Evolutionary conservation across 2,329 filamentous ascomycete species (phyloP).

Genomic region (Clarireedia paspali): DNA sequence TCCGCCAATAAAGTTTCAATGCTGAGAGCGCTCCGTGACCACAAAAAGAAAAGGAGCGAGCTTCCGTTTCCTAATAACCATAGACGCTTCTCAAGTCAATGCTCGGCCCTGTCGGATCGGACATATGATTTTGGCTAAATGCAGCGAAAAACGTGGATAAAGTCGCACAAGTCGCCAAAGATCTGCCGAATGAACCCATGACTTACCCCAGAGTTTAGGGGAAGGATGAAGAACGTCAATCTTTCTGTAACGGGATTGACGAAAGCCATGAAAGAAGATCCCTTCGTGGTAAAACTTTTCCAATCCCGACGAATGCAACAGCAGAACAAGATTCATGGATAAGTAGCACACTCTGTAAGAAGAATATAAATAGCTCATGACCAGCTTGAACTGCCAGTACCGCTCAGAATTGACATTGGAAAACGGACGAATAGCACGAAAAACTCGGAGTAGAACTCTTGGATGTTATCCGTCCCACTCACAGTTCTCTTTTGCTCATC

Average conservation of each 20-base stretch:
- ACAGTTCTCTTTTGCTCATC: too few relatives aligned
- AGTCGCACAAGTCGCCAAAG: not conserved
- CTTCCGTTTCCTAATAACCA: not conserved
- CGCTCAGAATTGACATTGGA: too few relatives aligned
- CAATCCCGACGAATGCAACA: not conserved
- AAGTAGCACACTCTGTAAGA: not conserved
- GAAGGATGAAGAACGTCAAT: not conserved
- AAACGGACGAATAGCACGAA: too few relatives aligned
- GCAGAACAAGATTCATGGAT: not conserved
- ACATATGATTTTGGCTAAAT: conserved; percentile 1
- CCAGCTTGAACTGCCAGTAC: too few relatives aligned
- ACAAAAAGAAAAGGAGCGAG: not conserved
- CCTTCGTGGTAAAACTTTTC: conserved; percentile 1
- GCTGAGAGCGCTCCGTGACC: not conserved
- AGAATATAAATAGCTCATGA: too few relatives aligned
- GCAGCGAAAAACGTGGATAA: conserved; percentile 1
- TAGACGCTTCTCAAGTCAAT: not conserved
- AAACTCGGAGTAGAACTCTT: too few relatives aligned
- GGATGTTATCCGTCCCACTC: too few relatives aligned
- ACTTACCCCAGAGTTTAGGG: conserved; percentile 5
- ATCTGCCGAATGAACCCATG: not conserved
- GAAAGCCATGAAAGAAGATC: not conserved
- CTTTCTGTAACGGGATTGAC: not conserved
- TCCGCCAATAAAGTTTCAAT: not conserved
- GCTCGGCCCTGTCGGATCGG: not conserved